Evolutionary conservation across 2,329 filamentous ascomycete species (phyloP), one percentile per base, ranked within the genome.

Genomic region (Xylaria hypoxylon): DNA sequence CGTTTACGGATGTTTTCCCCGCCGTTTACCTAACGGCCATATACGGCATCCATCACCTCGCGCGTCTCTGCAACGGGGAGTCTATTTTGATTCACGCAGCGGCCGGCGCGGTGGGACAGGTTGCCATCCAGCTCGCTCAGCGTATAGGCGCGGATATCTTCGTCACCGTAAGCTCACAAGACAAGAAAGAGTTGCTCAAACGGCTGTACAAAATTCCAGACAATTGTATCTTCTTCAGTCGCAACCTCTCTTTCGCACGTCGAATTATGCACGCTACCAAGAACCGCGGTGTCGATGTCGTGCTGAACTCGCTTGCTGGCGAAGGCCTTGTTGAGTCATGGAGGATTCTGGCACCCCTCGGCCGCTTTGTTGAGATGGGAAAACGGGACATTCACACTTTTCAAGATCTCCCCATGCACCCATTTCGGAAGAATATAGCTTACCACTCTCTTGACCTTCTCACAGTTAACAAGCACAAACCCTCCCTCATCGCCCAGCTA

Each of bases 271-370:
- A 52, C 4, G 7, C 40, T 1, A 70, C 67, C 1, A 10, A 31
- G 1, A 65, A 55, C 0, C 10, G 42, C 4, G 70, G n/a, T 1
- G 60, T 72, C 26, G 68, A 72, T 13, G 68, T 70, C 1, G 60
- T 71, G n/a, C n/a, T n/a, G n/a, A n/a, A n/a, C n/a, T n/a, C n/a
- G n/a, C n/a, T n/a, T n/a, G n/a, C n/a, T n/a, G 70, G 68, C 1
- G 26, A 59, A 13, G 40, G 8, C 8, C 58, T 69, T 5, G 3
- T 33, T 6, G 64, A 60, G 3, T 62, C 67, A 1, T 65, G 59
- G 69, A 45, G 57, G 8, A 33, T 24, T 13, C 19, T 69, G 2
- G 67, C 62, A 6, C 44, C 47, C 5, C 42, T 63, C 10, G 60
- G 60, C 26, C 22, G 35, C 5, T 63, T 63, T 19, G 28, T 63